Evolutionary conservation across 148 eudicot species (phyloP).

Genomic region (Polygonum aviculare): DNA sequence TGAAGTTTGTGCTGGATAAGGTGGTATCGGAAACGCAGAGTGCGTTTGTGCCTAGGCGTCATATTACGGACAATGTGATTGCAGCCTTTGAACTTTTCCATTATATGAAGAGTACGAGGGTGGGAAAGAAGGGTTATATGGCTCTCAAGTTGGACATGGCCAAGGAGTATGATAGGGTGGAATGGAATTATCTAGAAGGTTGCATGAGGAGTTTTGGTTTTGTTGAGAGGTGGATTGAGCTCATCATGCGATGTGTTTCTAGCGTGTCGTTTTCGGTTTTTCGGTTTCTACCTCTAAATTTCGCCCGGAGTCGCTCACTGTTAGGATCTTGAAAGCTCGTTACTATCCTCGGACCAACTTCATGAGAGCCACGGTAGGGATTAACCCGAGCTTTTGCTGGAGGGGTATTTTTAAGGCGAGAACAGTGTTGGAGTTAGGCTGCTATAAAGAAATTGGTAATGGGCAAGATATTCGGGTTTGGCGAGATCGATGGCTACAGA

Average conservation of each 20-base stretch:
- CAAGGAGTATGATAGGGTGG: neutral
- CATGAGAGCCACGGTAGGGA: too few relatives aligned
- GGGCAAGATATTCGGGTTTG: too few relatives aligned
- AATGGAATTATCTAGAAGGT: neutral
- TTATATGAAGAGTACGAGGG: neutral
- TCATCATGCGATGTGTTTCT: neutral
- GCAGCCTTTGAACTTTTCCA: neutral
- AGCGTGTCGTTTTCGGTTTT: neutral
- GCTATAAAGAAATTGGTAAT: too few relatives aligned
- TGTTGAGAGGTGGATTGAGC: neutral
- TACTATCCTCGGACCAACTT: too few relatives aligned
- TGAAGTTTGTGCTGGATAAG: neutral
- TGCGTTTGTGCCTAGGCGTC: neutral
- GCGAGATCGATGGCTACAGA: too few relatives aligned
- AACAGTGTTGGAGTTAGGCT: too few relatives aligned
- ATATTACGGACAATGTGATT: neutral
- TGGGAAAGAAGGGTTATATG: neutral
- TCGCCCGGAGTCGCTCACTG: too few relatives aligned
- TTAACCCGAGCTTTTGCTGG: too few relatives aligned
- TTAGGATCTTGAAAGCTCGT: too few relatives aligned
- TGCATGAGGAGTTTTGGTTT: neutral
- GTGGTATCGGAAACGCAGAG: neutral
- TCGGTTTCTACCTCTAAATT: neutral
- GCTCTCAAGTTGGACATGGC: neutral
- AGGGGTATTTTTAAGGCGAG: too few relatives aligned